A percentile compares a stretch with the other conserved stretches of the same genome.
Conservation (phyloP, 1,139 yeast genomes). For the Debaryomycetaceae sp. region DNA sequence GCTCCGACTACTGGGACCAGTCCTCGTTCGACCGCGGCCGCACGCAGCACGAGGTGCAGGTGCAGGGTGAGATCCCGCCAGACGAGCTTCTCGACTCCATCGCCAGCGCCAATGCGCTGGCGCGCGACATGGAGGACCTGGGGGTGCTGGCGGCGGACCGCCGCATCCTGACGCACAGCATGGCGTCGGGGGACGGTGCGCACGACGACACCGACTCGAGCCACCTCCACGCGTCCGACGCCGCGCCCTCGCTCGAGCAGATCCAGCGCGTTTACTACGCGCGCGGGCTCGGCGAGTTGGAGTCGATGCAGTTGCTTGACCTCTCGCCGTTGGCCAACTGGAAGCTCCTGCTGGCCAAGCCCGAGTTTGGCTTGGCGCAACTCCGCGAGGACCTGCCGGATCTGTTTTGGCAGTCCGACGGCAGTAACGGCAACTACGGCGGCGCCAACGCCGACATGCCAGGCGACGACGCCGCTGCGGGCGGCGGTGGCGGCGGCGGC, state of each 20-base stretch:
- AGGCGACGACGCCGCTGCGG: conserved; percentile 14
- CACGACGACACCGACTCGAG: conserved; percentile 1
- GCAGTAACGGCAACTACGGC: conserved; percentile 37
- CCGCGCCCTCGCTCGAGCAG: conserved; percentile 30
- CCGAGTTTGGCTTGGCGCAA: conserved; percentile 66
- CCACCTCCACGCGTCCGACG: conserved; percentile 1
- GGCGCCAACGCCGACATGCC: conserved; percentile 16
- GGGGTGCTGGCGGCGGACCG: neutral
- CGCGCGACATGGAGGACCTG: conserved; percentile 2
- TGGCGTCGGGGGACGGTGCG: conserved; percentile 1
- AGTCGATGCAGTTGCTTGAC: conserved; percentile 57
- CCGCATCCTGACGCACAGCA: too few relatives aligned
- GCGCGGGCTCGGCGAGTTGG: conserved; percentile 54
- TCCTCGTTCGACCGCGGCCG: conserved; percentile 12
- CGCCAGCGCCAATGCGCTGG: conserved; percentile 10
- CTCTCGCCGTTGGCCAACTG: conserved; percentile 81
- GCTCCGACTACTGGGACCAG: conserved; percentile 28
- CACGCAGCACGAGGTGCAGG: conserved; percentile 24
- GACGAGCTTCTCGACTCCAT: conserved; percentile 34
- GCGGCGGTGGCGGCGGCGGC: conserved; percentile 21
- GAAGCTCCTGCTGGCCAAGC: conserved; percentile 75
- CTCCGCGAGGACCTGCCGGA: conserved; percentile 72
- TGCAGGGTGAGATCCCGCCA: conserved; percentile 30
- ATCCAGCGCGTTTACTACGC: conserved; percentile 39
- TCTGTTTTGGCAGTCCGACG: conserved; percentile 94